Conservation (phyloP, 805 yeast genomes). For the Yamadazyma sp. region DNA sequence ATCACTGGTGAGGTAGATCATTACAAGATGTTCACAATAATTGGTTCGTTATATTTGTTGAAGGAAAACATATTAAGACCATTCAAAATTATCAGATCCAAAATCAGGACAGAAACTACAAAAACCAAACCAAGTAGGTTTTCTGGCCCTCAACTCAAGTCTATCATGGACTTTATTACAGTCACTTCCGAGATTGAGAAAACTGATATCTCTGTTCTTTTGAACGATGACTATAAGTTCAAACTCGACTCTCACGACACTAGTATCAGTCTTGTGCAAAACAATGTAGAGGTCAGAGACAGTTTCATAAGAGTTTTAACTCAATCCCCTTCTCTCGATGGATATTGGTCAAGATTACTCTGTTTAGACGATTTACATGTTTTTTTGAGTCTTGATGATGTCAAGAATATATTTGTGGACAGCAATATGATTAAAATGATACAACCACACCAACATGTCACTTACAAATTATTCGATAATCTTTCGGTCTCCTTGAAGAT, state of each 20-base stretch:
- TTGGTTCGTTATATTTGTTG: slow-evolving; percentile 35
- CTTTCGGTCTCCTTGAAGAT: slow-evolving; percentile 34
- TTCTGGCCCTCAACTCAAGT: not conserved
- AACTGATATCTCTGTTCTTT: slow-evolving; percentile 26
- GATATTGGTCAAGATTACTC: slow-evolving; percentile 50
- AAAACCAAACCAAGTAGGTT: not conserved
- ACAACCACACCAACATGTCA: slow-evolving; percentile 41
- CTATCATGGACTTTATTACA: slow-evolving; percentile 2
- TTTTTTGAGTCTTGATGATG: slow-evolving; percentile 12
- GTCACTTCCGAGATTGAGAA: slow-evolving; percentile 18
- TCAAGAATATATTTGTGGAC: slow-evolving; percentile 20
- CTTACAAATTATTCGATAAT: slow-evolving; percentile 39
- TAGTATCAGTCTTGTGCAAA: slow-evolving; percentile 9
- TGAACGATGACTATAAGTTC: slow-evolving; percentile 51
- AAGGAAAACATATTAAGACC: slow-evolving; percentile 32
- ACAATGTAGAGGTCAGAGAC: slow-evolving; percentile 14
- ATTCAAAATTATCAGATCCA: slow-evolving; percentile 21
- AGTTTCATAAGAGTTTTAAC: slow-evolving; percentile 45
- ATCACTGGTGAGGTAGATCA: slow-evolving; percentile 25
- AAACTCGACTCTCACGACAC: slow-evolving; percentile 43
- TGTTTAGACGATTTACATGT: slow-evolving; percentile 35
- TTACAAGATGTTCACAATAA: slow-evolving; percentile 29
- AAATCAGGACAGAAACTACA: slow-evolving; percentile 22
- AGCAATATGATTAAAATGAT: slow-evolving; percentile 30
- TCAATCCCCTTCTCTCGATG: slow-evolving; percentile 50